Evolutionary conservation across 148 eudicot genomes (phyloP).

Genomic region (Mesembryanthemum crystallinum): DNA sequence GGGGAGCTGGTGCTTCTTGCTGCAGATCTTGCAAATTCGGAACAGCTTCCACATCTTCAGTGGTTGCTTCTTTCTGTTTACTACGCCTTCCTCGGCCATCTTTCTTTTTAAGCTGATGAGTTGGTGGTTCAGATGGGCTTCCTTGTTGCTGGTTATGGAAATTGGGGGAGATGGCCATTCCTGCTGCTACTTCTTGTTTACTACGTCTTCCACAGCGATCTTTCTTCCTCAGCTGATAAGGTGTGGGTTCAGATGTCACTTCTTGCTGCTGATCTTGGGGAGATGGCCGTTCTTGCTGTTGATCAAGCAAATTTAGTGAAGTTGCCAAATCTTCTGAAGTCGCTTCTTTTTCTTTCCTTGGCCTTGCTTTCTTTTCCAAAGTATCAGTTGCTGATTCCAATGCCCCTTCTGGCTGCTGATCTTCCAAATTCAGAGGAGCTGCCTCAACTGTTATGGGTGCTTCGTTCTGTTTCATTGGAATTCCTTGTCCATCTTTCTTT

Average conservation of each 20-base stretch:
- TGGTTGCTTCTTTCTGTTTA: constrained; percentile 10
- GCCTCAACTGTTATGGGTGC: neutral
- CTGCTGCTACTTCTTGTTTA: neutral
- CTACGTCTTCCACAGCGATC: neutral
- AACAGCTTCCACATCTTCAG: neutral
- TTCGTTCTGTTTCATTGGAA: neutral
- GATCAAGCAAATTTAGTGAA: neutral
- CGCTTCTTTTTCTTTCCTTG: neutral
- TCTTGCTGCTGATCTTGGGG: neutral
- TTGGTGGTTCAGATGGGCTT: neutral
- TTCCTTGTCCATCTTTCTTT: constrained; percentile 3
- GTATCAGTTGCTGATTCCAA: neutral
- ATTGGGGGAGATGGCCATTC: too few relatives aligned
- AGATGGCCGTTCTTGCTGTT: neutral
- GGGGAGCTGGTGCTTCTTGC: neutral
- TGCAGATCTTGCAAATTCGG: too few relatives aligned
- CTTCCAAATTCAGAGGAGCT: neutral
- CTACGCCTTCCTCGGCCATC: constrained; percentile 7
- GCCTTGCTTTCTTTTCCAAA: neutral
- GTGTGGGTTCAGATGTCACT: too few relatives aligned
- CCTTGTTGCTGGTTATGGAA: too few relatives aligned
- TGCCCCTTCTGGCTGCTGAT: constrained; percentile 7
- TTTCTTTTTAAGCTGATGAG: neutral
- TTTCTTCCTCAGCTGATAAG: too few relatives aligned
- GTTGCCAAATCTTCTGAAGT: neutral